These are phyloP conservation scores for Ensete glaucum DNA, from an alignment of 176 grass and related monocot species.

Conservation along the genomic window DNA sequence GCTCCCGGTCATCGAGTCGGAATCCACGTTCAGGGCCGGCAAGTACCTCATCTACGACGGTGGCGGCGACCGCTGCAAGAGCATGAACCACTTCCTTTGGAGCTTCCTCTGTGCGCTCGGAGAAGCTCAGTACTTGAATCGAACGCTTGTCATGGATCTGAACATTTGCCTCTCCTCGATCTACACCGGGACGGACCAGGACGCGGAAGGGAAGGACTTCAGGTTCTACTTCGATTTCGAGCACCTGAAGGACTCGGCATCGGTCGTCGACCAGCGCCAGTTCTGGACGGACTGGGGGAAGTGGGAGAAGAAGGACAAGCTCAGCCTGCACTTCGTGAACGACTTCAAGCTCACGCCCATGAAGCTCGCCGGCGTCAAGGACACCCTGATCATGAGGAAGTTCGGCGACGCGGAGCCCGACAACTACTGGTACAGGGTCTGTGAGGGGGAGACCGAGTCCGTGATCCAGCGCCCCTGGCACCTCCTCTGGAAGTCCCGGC, in stretches of 20 bases:
- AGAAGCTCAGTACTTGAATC: slow-evolving; percentile 18
- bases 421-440: slow-evolving; percentile 22
- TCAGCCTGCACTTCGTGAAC: not conserved
- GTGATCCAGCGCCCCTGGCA: slow-evolving; percentile 24
- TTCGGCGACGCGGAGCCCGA: slow-evolving; percentile 21
- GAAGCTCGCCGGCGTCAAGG: slow-evolving; percentile 11
- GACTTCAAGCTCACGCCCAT: slow-evolving; percentile 21
- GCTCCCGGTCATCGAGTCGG: slow-evolving; percentile 14
- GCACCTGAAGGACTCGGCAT: slow-evolving; percentile 12
- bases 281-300: slow-evolving; percentile 21
- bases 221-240: slow-evolving; percentile 20
- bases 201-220: slow-evolving; percentile 12
- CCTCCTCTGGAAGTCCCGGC: slow-evolving; percentile 18
- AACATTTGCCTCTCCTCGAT: slow-evolving; percentile 18
- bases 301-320: slow-evolving; percentile 20
- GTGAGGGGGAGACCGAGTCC: slow-evolving; percentile 16
- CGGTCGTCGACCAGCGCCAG: slow-evolving; percentile 15
- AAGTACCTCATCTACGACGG: slow-evolving; percentile 13
- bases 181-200: slow-evolving; percentile 13
- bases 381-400: slow-evolving; percentile 17
- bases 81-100: slow-evolving; percentile 20
- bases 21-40: slow-evolving; percentile 7
- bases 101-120: slow-evolving; percentile 21
- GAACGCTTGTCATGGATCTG: slow-evolving; percentile 18
- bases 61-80: slow-evolving; percentile 20